phyloP scores from a whole-genome alignment of 805 yeast species.

The Candida caryicola region DNA sequence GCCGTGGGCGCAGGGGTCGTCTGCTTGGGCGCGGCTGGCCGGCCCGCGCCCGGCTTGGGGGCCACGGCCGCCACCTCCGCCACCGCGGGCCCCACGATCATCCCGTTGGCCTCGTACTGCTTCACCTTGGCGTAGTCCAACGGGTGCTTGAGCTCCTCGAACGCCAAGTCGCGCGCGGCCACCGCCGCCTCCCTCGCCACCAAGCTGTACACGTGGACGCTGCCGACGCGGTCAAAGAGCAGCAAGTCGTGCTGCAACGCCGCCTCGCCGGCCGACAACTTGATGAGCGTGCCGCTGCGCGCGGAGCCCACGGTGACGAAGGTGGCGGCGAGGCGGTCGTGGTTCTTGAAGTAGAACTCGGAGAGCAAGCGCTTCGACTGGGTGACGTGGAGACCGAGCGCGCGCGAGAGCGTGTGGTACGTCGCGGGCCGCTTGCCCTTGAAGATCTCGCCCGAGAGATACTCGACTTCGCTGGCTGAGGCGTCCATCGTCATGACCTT shows the following conservation, averaged over 20 bases:
- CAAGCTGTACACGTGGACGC: constrained; percentile 42
- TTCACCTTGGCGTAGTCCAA: constrained; percentile 13
- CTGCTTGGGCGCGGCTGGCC: not conserved
- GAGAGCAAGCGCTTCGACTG: constrained; percentile 40
- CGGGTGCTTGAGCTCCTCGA: constrained; percentile 16
- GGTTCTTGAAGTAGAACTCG: constrained; percentile 36
- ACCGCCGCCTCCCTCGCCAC: constrained; percentile 10
- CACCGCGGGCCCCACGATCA: constrained; percentile 32
- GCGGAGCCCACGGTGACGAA: constrained; percentile 41
- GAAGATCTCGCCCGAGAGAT: constrained; percentile 26
- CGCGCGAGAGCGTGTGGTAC: constrained; percentile 42
- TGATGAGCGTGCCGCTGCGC: constrained; percentile 15
- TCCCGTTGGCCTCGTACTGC: constrained; percentile 25
- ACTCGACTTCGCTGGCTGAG: constrained; percentile 26
- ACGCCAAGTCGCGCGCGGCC: constrained; percentile 16
- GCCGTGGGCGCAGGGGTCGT: not conserved
- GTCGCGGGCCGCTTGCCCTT: constrained; percentile 30
- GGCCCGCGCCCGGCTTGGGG: not conserved
- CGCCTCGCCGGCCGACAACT: constrained; percentile 21
- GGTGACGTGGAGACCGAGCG: constrained; percentile 33
- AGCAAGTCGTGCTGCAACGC: constrained; percentile 22
- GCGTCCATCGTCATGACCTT: constrained; percentile 34
- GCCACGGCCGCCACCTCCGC: constrained; percentile 1
- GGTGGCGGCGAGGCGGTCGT: constrained; percentile 35
- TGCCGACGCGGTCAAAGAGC: constrained; percentile 25